Percentiles rank a stretch among this genome's conserved stretches.
phyloP scores from a whole-genome alignment of 768 basidiomycete species.

The Mycena latifolia region DNA sequence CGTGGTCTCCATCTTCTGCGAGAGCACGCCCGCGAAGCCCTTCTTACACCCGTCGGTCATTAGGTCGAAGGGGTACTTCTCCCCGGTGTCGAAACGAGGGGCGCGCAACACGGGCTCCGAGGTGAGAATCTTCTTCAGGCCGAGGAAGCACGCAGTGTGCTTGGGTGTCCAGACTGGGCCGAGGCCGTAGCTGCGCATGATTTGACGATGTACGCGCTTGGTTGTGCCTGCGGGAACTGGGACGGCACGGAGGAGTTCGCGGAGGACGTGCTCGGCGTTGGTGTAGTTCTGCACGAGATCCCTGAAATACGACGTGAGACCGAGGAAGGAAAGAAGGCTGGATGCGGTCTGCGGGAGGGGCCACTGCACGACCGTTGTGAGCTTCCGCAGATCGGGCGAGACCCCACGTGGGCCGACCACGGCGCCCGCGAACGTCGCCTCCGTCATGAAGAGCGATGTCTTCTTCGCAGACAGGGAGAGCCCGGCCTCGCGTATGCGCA shows the following conservation, averaged over 20 bases:
- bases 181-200: no score
- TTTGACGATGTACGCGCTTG: conserved; percentile 43
- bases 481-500: conserved; percentile 38
- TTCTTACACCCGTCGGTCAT: conserved; percentile 42
- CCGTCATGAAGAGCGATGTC: no score
- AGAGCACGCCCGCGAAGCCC: conserved; percentile 41
- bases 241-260: conserved; percentile 40
- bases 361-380: conserved; percentile 52
- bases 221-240: conserved; percentile 33
- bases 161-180: no score
- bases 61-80: conserved; percentile 42
- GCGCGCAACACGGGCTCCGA: background rate
- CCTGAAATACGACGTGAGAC: conserved; percentile 51
- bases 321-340: conserved; percentile 48
- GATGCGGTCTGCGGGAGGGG: conserved; percentile 40
- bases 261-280: conserved; percentile 43
- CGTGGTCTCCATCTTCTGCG: no score
- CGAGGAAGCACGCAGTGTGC: no score
- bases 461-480: conserved; percentile 49
- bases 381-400: conserved; percentile 45
- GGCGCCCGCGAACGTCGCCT: no score
- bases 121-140: no score
- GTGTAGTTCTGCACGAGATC: no score
- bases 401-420: no score
- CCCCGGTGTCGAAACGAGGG: conserved; percentile 23